A percentile compares a stretch with the other conserved stretches of the same genome.
Conservation (phyloP, 331 rosid genomes). For the Telfairia occidentalis region DNA sequence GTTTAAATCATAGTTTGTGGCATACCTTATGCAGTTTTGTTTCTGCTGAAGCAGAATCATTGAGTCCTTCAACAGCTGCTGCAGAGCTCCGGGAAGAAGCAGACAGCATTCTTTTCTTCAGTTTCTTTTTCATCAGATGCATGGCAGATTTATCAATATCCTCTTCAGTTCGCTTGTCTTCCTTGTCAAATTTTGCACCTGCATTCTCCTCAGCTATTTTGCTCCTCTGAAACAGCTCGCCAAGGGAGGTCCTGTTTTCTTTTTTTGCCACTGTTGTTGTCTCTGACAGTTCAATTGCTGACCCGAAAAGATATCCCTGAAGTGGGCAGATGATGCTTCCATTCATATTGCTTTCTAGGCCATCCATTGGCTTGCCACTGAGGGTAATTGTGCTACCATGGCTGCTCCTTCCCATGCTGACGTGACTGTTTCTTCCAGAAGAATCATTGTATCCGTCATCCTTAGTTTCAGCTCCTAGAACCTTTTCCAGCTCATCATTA, state of each 20-base stretch:
- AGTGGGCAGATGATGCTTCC: conserved; percentile 63
- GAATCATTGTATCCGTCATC: conserved; percentile 58
- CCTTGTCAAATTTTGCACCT: conserved; percentile 40
- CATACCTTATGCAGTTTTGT: conserved; percentile 83
- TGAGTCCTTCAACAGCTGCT: conserved; percentile 26
- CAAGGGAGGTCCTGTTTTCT: conserved; percentile 88
- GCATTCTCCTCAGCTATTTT: conserved; percentile 56
- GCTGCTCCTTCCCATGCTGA: conserved; percentile 75
- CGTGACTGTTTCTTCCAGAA: conserved; percentile 78
- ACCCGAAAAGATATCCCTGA: conserved; percentile 81
- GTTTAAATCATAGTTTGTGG: neutral
- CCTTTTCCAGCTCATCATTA: conserved; percentile 83
- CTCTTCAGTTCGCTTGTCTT: conserved; percentile 42
- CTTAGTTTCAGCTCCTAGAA: conserved; percentile 60
- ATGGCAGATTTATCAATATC: conserved; percentile 72
- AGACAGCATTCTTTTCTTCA: conserved; percentile 56
- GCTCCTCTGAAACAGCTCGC: conserved; percentile 81
- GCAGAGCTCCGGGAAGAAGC: conserved; percentile 53
- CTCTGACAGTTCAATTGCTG: conserved; percentile 64
- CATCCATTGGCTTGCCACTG: conserved; percentile 62
- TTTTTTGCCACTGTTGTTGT: conserved; percentile 58
- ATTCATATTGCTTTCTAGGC: conserved; percentile 34
- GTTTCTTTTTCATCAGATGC: conserved; percentile 63
- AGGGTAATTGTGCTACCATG: conserved; percentile 80
- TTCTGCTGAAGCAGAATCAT: conserved; percentile 61